Evolutionary conservation across 495 filamentous ascomycete genomes (phyloP), one percentile per base, ranked within the genome.

Genomic region (Aspergillus panamensis): DNA sequence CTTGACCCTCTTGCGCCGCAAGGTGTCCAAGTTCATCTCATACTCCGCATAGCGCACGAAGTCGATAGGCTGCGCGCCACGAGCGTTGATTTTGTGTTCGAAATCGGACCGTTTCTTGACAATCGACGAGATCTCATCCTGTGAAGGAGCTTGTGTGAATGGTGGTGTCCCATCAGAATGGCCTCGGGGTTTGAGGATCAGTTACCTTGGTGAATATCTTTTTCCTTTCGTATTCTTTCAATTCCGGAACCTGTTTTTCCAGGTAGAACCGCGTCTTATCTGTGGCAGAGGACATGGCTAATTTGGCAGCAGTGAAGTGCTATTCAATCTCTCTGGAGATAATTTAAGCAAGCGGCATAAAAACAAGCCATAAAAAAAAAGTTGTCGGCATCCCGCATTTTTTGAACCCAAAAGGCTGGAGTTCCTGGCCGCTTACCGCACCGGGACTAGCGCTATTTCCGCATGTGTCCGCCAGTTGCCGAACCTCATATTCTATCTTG

Each of bases 211-310:
- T 84, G 75, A 97, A 97, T 57, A 97, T 87, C 53, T 89, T 86
- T 66, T 96, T 96, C 53, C 87, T 81, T 68, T 93, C 85, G 58
- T 89, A 90, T 55, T 96, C 91, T 49, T 89, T 90, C 37, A 98
- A 83, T 69, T 96, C 91, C 7, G 92, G 90, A 35, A 96, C 89
- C 6, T 88, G 88, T 59, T 91, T 86, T 74, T 98, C 94, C 44
- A 97, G 80, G 69, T 87, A 96, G 73, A 92, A 97, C 29, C 93
- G 89, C 16, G 92, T 93, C 74, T 96, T 97, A 68, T 98, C 95
- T 59, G 87, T 89, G 42, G 90, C 84, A 44, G 82, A 83, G 1
- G 90, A 84, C 92, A 96, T 96, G 51, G 42, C 79, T 61, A 61
- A 33, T 19, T 53, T 35, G 57, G 21, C 7, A 45, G 30, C 57